Base-by-base conservation (phyloP, 345 rosid species). In the Turritis glabra region DNA sequence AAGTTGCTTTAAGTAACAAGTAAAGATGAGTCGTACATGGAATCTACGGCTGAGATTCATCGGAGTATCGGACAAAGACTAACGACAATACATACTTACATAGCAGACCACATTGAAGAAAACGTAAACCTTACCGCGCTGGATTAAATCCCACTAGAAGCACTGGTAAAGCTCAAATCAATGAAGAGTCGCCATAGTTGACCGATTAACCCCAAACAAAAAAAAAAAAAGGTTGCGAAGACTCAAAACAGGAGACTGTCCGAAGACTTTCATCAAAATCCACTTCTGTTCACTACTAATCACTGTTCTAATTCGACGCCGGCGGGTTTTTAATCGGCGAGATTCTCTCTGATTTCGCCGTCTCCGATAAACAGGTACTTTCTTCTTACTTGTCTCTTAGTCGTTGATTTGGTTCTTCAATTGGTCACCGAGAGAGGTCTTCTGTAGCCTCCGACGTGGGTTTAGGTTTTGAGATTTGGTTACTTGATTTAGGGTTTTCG, bases 131-230 rank as follows among this genome's bases (percentile, higher is more conserved):
- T 17, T 8, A 33, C 0, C 13, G 41, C 65, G 62, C 3, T 0
- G 0, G 57, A 69, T 69, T 12, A 44, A 11, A 32, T 7, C 38
- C 12, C 58, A 60, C 25, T 27, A 32, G 40, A 33, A 61, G 50
- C 57, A 61, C 56, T 75, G 68, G 47, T 27, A 23, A 12, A 69
- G 64, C 79, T 61, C 57, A 69, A 61, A n/a, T n/a, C n/a, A n/a
- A n/a, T n/a, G n/a, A n/a, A 2, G 74, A 61, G 79, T 76, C 75
- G 79, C 51, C 79, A 52, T 10, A 69, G 79, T 76, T 76, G 79
- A 76, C 79, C 58, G 17, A 71, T 70, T 46, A 57, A 57, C 64
- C 14, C 41, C n/a, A 32, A 32, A 13, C 7, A 14, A 43, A 37
- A 33, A 35, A 38, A 13, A 38, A 14, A 38, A 2, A n/a, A 41